phyloP scores from a whole-genome alignment of 169 alveolate genomes.

The Babesia divergens region DNA sequence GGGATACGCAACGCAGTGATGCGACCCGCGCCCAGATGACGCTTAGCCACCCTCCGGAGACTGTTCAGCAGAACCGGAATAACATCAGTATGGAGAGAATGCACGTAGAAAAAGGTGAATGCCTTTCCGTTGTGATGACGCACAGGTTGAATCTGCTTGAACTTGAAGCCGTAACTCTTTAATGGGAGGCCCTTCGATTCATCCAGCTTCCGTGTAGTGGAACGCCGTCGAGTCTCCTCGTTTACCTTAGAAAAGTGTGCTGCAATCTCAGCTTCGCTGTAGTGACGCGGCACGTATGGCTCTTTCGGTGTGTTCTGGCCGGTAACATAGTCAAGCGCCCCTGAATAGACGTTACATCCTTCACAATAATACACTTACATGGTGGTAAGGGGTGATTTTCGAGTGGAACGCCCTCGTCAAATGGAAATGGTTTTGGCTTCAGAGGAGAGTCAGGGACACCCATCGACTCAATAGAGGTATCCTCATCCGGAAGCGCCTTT shows the following conservation, averaged over 20 bases:
- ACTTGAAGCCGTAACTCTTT: constrained; percentile 79
- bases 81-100: constrained; percentile 78
- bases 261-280: constrained; percentile 46
- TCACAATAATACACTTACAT: constrained; percentile 4
- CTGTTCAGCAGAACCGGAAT: constrained; percentile 80
- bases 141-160: constrained; percentile 83
- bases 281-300: constrained; percentile 58
- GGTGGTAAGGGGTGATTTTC: constrained; percentile 54
- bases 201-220: constrained; percentile 12
- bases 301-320: constrained; percentile 46
- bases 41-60: constrained; percentile 75
- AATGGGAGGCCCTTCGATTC: constrained; percentile 24
- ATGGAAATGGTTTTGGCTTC: constrained; percentile 27
- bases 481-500: not conserved
- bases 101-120: constrained; percentile 79
- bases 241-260: constrained; percentile 35
- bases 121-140: constrained; percentile 79
- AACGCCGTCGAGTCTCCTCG: constrained; percentile 32
- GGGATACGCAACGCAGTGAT: constrained; percentile 82
- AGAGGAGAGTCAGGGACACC: constrained; percentile 10
- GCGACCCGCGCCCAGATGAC: constrained; percentile 78
- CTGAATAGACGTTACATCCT: not conserved
- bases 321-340: constrained; percentile 60
- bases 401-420: constrained; percentile 47
- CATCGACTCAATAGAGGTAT: not conserved